phyloP scores from a whole-genome alignment of 106 monocot species.

The Acorus calamus region DNA sequence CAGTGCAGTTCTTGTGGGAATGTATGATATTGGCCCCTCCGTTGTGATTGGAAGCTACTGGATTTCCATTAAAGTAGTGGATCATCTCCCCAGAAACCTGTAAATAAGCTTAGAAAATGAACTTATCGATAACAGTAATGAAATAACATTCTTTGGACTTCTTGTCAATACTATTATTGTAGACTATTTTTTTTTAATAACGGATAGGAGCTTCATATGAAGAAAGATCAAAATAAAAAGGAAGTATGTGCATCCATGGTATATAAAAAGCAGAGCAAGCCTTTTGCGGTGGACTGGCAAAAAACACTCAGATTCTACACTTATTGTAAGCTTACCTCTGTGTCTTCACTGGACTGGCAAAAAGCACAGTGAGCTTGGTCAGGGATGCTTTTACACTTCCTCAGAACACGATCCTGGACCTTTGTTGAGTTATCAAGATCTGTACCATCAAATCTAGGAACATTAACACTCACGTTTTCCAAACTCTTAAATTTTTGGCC shows the following conservation, averaged over 20 bases:
- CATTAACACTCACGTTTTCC: too few relatives aligned
- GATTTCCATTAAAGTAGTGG: constrained; percentile 72
- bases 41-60: constrained; percentile 46
- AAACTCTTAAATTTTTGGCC: too few relatives aligned
- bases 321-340: constrained; percentile 39
- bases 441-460: too few relatives aligned
- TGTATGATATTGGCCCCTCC: constrained; percentile 54
- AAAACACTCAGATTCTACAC: not conserved
- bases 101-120: not conserved
- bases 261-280: not conserved
- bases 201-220: too few relatives aligned
- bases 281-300: too few relatives aligned
- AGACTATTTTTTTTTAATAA: too few relatives aligned
- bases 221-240: too few relatives aligned
- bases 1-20: constrained; percentile 76
- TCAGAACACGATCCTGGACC: constrained; percentile 16
- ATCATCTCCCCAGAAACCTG: constrained; percentile 92
- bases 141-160: too few relatives aligned
- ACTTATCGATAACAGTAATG: too few relatives aligned
- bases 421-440: not conserved
- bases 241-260: too few relatives aligned
- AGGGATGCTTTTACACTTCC: constrained; percentile 29
- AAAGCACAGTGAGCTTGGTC: constrained; percentile 60
- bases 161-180: too few relatives aligned
- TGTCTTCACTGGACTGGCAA: constrained; percentile 50